Base-by-base conservation (phyloP, 169 alveolate species). In the Plasmodium gonderi region DNA sequence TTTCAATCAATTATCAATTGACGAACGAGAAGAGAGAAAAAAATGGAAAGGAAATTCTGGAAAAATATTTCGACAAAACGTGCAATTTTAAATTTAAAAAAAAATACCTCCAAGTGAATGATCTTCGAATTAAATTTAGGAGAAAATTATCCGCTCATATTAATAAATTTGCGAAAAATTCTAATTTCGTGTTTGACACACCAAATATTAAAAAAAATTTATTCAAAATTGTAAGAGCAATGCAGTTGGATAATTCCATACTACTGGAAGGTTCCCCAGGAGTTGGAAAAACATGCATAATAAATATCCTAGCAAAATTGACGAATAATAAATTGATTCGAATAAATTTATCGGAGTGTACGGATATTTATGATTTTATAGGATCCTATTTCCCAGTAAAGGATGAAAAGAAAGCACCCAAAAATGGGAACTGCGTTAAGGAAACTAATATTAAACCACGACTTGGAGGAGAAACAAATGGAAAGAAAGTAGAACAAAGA, bases 191-290 rank as follows among this genome's bases (percentile, higher is more conserved):
- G 49, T 97, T 98, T 90, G 97, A 96, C 14, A 97, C 99, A 0
- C 96, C 96, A 12, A 97, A 99, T 7, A 95, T 98, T 47, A 96
- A 97, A 76, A 92, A 94, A 60, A 98, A 98, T 94, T 82, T 98
- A 45, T 96, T 97, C 51, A 96, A 98, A 87, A 96, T 98, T 38
- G 92, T 98, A 14, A 96, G 99, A 42, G 99, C 98, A 12, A 85
- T 98, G 97, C 94, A 95, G 80, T 93, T 98, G 36, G 92, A 92
- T 29, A 96, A 98, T 64, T 98, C 99, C 4, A 98, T 99, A 51
- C 95, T 99, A 64, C 96, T 99, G 12, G 99, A 98, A 95, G 99
- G 99, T 7, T 98, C 99, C 12, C 99, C 99, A 4, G 99, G 99
- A 20, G 99, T 99, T 17, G 99, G 99, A 14, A 99, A 99, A 95